Evolutionary conservation across 23 red algal species (phyloP), one percentile per base, ranked within the genome.

Genomic region (Gracilaria caudata): DNA sequence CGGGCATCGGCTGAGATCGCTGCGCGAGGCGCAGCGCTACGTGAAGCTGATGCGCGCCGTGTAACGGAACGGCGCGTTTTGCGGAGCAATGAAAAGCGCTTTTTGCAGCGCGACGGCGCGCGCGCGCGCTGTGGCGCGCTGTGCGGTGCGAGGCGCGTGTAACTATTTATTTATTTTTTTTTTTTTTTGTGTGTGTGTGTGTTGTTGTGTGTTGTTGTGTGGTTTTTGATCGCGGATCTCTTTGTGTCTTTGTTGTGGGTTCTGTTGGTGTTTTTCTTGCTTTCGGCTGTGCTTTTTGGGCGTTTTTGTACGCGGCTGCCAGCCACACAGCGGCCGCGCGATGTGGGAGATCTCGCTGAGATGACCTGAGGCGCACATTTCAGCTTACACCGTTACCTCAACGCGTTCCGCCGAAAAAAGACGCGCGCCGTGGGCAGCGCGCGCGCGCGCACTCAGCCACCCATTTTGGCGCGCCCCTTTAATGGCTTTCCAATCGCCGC

Each of bases 21-120:
- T 91, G 25, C 73, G 63, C 51, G 87, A 91, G 77, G 87, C 87
- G 36, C 64, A 74, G 53, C 75, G 87, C 37, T 91, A 91, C 64
- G 87, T 89, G 54, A 39, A 66, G 54, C 68, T 89, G 66, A 89
- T 89, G 85, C 45, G 73, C 24, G 30, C 19, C n/a, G 73, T 77
- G 36, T 88, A 76, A 78, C 63, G 3, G 32, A 4, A 7, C 4
- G 28, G 29, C 26, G 29, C 64, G 25, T 68, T 68, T 68, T 68
- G n/a, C n/a, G n/a, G n/a, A n/a, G n/a, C n/a, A n/a, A n/a, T n/a
- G n/a, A n/a, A n/a, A n/a, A n/a, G n/a, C 10, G 41, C 41, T 7
- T 7, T 7, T 10, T 45, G 41, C 41, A 45, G 4, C 10, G 41
- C 41, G 4, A 7, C 41, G 41, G 41, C 10, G 41, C 10, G 41